Evolutionary conservation across 129 eudicot species (phyloP), one percentile per base, ranked within the genome.

Genomic region (Erigeron canadensis): DNA sequence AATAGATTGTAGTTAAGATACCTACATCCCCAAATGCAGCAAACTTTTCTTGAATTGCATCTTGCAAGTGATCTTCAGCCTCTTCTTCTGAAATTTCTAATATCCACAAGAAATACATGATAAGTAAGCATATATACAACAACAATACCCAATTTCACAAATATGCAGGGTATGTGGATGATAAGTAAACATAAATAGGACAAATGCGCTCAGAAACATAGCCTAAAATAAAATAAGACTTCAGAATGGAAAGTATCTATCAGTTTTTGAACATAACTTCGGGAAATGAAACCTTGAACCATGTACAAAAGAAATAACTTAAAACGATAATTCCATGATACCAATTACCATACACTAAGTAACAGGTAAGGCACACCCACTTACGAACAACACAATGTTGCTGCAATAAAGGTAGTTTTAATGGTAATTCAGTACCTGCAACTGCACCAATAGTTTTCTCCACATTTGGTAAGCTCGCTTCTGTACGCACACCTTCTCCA

Each of bases 401-500:
- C 63, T 13, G 39, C 65, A 19, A 15, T 56, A 65, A 75, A 8
- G 58, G 38, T 54, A 67, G 0, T 43, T 15, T 4, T 28, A 60
- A 66, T 46, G 4, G 41, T 57, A 45, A 63, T 72, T 41, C 4
- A 70, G 51, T 83, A 93, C 98, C 98, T 85, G 91, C 78, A 76
- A 93, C 95, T 43, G 98, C 95, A 60, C 98, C 98, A 43, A 93
- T 82, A 19, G 98, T 93, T 81, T 85, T 89, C 45, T 84, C 89
- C 79, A 93, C 95, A 58, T 85, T 89, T 13, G 98, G 98, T 76
- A 93, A 81, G 73, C 92, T 93, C 44, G 83, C 81, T 75, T 93
- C 96, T 65, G 95, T 93, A 51, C 98, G 98, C 60, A 93, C 98
- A 72, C 98, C 98, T 84, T 89, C 96, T 81, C 98, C 98, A 65